Evolutionary conservation across 345 rosid species (phyloP).

Genomic region (Cardamine occulta): DNA sequence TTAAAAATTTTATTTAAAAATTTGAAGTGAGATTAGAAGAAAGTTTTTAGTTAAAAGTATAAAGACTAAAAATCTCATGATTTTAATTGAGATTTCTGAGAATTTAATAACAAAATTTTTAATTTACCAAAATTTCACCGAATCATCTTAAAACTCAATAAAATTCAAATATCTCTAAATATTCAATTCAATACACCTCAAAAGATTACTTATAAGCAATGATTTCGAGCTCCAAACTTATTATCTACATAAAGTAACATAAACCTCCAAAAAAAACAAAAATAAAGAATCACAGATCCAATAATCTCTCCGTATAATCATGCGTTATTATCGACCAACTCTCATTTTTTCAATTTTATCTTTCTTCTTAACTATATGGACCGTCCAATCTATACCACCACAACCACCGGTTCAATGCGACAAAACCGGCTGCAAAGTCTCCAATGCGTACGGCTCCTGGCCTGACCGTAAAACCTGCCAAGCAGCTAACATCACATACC

Average conservation of each 20-base stretch:
- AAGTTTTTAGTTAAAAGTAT: too few species aligned
- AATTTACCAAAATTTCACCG: too few species aligned
- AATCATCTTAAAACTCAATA: too few species aligned
- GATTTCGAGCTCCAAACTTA: conserved; percentile 3
- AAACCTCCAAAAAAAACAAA: not conserved
- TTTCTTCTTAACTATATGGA: conserved; percentile 16
- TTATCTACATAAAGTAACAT: conserved; percentile 2
- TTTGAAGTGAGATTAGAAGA: too few species aligned
- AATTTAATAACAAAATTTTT: too few species aligned
- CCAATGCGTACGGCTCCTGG: conserved; percentile 80
- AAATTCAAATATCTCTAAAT: too few species aligned
- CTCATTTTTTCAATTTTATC: conserved; percentile 5
- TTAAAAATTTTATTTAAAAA: too few species aligned
- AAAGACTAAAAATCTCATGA: too few species aligned
- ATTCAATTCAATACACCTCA: too few species aligned
- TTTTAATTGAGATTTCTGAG: too few species aligned
- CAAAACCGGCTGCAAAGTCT: conserved; percentile 57
- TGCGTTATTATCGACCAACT: conserved; percentile 19
- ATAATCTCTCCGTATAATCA: conserved; percentile 17
- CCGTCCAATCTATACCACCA: conserved; percentile 59
- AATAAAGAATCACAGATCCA: not conserved
- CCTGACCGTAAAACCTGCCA: conserved; percentile 68
- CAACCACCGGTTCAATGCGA: conserved; percentile 60
- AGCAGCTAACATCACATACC: conserved; percentile 55
- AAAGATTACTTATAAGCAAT: conserved; percentile 36